Percentiles rank a stretch among this genome's conserved stretches.
Conservation (phyloP, 2,329 filamentous ascomycete genomes). For the Cordyceps pruinosa region DNA sequence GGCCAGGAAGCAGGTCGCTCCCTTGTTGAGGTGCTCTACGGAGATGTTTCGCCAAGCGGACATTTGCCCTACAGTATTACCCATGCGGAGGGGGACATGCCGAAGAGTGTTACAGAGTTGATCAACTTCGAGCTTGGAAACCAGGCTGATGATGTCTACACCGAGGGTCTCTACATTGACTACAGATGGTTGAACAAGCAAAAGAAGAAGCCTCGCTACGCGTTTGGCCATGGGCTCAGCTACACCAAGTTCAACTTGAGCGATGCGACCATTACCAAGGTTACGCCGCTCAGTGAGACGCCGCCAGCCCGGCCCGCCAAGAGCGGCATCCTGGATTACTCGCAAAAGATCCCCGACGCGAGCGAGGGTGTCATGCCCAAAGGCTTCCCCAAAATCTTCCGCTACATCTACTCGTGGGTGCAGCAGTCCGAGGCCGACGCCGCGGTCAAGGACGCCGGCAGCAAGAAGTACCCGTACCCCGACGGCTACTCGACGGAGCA, state of each 20-base stretch:
- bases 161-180: slow-evolving; percentile 79
- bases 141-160: slow-evolving; percentile 75
- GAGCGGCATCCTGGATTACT: slow-evolving; percentile 39
- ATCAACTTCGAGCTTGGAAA: slow-evolving; percentile 47
- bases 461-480: slow-evolving; percentile 53
- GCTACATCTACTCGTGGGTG: slow-evolving; percentile 67
- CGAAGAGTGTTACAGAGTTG: slow-evolving; percentile 41
- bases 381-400: slow-evolving; percentile 52
- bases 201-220: slow-evolving; percentile 66
- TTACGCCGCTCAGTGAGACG: slow-evolving; percentile 35
- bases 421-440: slow-evolving; percentile 31
- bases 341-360: slow-evolving; percentile 44
- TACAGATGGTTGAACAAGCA: slow-evolving; percentile 83
- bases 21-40: slow-evolving; percentile 72
- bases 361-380: slow-evolving; percentile 51
- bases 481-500: slow-evolving; percentile 52
- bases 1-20: slow-evolving; percentile 83
- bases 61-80: slow-evolving; percentile 84
- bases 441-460: slow-evolving; percentile 30
- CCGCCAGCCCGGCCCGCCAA: slow-evolving; percentile 29
- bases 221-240: slow-evolving; percentile 80
- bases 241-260: slow-evolving; percentile 67
- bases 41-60: slow-evolving; percentile 67
- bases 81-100: slow-evolving; percentile 63
- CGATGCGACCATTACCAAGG: slow-evolving; percentile 39